Percentiles rank a stretch among this genome's conserved stretches.
phyloP scores from a whole-genome alignment of 306 rosid species.

The Quercus ilex region DNA sequence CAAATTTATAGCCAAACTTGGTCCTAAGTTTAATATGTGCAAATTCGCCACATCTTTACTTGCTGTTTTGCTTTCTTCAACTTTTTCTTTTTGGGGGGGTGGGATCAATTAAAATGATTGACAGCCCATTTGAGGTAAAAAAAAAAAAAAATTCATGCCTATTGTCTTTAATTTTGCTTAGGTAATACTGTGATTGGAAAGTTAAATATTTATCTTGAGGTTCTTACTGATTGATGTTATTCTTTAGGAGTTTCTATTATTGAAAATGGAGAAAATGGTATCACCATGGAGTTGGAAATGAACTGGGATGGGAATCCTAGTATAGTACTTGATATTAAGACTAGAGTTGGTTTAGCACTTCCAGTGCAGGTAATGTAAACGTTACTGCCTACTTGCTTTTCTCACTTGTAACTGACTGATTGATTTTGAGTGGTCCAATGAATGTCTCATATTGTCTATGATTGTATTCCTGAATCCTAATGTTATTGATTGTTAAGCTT shows the following conservation, averaged over 20 bases:
- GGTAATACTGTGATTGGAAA: not conserved
- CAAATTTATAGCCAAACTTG: too few relatives aligned
- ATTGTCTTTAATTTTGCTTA: too few relatives aligned
- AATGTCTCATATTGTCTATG: not conserved
- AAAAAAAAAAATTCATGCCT: too few relatives aligned
- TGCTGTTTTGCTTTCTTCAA: too few relatives aligned
- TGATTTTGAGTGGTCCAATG: constrained; percentile 1
- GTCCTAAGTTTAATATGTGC: too few relatives aligned
- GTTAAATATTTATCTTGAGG: not conserved
- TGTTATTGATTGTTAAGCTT: not conserved
- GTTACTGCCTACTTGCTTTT: not conserved
- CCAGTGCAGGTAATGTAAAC: constrained; percentile 77
- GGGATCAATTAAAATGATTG: too few relatives aligned
- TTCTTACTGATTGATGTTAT: constrained; percentile 29
- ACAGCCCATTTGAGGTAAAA: too few relatives aligned
- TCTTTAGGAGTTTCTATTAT: constrained; percentile 71
- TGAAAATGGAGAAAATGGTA: constrained; percentile 68
- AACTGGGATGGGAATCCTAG: constrained; percentile 99
- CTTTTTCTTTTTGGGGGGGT: too few relatives aligned
- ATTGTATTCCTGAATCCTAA: too few relatives aligned
- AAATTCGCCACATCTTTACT: too few relatives aligned
- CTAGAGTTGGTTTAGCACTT: constrained; percentile 71
- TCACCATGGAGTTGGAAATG: constrained; percentile 93
- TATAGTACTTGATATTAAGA: constrained; percentile 78
- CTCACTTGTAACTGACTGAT: constrained; percentile 8